A percentile compares a stretch with the other conserved stretches of the same genome.
These are phyloP conservation scores for Arbutus unedo DNA, from an alignment of 148 eudicot species.

Conservation along the genomic window DNA sequence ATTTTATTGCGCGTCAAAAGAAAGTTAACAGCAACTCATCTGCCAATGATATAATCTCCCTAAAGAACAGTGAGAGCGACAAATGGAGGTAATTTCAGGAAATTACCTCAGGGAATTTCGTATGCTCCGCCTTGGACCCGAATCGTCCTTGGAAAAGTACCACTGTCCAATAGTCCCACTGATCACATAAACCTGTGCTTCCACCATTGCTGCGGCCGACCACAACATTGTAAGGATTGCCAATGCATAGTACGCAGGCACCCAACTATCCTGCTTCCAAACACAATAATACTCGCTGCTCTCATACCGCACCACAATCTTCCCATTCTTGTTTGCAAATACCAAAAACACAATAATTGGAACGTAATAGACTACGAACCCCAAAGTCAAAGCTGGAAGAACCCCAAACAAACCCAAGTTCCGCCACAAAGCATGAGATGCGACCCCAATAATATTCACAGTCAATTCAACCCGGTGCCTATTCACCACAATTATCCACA, in stretches of 20 bases:
- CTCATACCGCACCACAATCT: constrained; percentile 49
- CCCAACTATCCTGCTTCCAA: constrained; percentile 92
- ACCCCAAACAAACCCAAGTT: constrained; percentile 79
- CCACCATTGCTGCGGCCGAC: constrained; percentile 73
- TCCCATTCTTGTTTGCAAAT: constrained; percentile 72
- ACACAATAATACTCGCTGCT: constrained; percentile 60
- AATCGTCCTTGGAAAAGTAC: constrained; percentile 84
- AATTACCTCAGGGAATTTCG: constrained; percentile 75
- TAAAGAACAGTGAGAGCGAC: background rate
- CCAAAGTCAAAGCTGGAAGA: constrained; percentile 68
- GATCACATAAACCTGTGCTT: constrained; percentile 76
- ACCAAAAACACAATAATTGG: constrained; percentile 89
- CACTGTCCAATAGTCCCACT: constrained; percentile 95
- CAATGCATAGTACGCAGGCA: constrained; percentile 75
- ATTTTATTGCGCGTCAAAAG: background rate
- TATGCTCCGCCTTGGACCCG: constrained; percentile 51
- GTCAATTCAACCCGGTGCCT: constrained; percentile 88
- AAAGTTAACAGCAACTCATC: background rate
- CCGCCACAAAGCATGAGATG: constrained; percentile 63
- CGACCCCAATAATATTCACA: constrained; percentile 66
- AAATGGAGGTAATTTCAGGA: background rate
- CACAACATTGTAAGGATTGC: constrained; percentile 90
- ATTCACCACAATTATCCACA: constrained; percentile 85
- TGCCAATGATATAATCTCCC: background rate
- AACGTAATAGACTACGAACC: constrained; percentile 61